Conservation (phyloP, 371 early-diverging fungal species). For the Apophysomyces elegans region DNA sequence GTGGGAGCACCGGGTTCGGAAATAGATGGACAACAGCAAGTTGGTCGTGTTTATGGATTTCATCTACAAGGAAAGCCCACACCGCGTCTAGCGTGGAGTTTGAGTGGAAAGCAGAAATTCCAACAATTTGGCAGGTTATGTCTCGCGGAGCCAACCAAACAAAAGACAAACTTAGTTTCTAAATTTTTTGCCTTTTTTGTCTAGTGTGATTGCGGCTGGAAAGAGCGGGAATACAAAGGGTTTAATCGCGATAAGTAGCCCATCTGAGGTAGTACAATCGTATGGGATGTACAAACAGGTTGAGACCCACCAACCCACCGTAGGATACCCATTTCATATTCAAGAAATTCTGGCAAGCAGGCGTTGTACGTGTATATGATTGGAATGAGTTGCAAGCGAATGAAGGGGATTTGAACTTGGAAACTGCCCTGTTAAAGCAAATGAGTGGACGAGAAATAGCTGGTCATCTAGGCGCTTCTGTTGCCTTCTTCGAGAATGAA, state of each 20-base stretch:
- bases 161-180: neutral
- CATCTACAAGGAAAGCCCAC: neutral
- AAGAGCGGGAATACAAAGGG: slow-evolving; percentile 15
- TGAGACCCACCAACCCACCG: too few relatives aligned
- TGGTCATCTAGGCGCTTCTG: slow-evolving; percentile 47
- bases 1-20: slow-evolving; percentile 45
- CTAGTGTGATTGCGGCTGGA: slow-evolving; percentile 9
- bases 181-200: neutral
- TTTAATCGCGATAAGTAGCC: slow-evolving; percentile 36
- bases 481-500: slow-evolving; percentile 27
- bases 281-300: neutral
- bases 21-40: slow-evolving; percentile 20
- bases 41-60: slow-evolving; percentile 51
- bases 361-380: slow-evolving; percentile 43
- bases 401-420: slow-evolving; percentile 12
- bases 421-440: slow-evolving; percentile 23
- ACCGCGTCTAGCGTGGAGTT: slow-evolving; percentile 30
- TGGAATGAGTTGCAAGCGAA: slow-evolving; percentile 8
- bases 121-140: slow-evolving; percentile 54
- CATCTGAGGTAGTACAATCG: slow-evolving; percentile 33
- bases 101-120: slow-evolving; percentile 42
- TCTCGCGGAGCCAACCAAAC: neutral
- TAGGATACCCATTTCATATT: slow-evolving; percentile 17
- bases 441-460: slow-evolving; percentile 39
- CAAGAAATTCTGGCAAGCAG: slow-evolving; percentile 46